Conservation (phyloP, 75 land plant genomes). For the Gnetum montanum region DNA sequence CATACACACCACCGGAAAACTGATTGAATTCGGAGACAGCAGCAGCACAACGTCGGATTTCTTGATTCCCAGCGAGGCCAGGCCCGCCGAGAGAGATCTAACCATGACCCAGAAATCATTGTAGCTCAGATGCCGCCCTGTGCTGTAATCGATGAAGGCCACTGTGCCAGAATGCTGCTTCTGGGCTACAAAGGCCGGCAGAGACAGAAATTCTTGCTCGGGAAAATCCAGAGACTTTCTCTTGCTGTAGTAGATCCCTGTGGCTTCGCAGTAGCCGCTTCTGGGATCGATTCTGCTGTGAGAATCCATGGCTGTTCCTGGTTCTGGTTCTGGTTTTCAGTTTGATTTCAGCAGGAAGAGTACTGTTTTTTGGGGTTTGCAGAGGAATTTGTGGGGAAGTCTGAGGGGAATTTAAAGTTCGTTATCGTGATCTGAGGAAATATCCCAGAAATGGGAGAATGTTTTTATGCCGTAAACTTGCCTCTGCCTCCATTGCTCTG, state of each 20-base stretch:
- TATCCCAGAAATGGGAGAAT: no score
- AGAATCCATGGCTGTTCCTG: background rate
- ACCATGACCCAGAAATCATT: conserved; percentile 9
- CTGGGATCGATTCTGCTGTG: conserved; percentile 9
- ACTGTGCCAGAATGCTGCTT: conserved; percentile 1
- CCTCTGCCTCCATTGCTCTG: no score
- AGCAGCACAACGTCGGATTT: conserved; percentile 60
- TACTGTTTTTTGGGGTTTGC: no score
- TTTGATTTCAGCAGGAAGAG: no score
- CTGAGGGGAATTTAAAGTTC: no score
- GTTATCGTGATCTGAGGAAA: no score
- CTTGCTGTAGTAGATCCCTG: conserved; percentile 26
- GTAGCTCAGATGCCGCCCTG: conserved; percentile 18
- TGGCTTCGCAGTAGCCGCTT: conserved; percentile 16
- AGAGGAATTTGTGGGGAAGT: no score
- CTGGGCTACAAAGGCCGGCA: conserved; percentile 5
- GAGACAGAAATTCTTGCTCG: conserved; percentile 3
- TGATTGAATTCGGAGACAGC: conserved; percentile 49
- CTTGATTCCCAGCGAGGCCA: conserved; percentile 25
- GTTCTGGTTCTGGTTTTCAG: no score
- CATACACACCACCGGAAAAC: conserved; percentile 38
- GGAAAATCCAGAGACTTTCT: conserved; percentile 26
- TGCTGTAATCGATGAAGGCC: conserved; percentile 14
- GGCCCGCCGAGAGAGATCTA: conserved; percentile 10
- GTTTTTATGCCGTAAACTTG: no score